Evolutionary conservation across 2,329 filamentous ascomycete genomes (phyloP).

Genomic region (Penicillium sp.): DNA sequence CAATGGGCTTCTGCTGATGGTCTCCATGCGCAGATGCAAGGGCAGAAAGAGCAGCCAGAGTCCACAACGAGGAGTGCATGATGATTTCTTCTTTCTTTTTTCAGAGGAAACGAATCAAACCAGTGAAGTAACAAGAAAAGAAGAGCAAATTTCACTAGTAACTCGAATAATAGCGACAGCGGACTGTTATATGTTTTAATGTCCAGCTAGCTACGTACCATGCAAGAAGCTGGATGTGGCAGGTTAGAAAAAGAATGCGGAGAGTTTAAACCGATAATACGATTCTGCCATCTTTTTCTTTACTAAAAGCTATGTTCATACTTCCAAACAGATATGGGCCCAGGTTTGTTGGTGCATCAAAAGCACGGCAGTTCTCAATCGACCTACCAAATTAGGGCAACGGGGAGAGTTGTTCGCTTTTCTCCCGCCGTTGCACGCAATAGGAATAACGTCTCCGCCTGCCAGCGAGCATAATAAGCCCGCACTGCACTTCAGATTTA

Average conservation of each 20-base stretch:
- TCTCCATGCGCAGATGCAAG: constrained; percentile 58
- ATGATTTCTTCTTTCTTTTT: not conserved
- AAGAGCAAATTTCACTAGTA: not conserved
- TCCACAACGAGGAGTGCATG: constrained; percentile 3
- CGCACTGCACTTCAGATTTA: too few species aligned
- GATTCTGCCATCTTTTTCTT: not conserved
- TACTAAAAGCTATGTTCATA: not conserved
- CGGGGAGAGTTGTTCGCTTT: constrained; percentile 39
- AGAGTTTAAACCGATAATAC: not conserved
- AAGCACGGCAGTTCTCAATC: constrained; percentile 13
- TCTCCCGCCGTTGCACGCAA: constrained; percentile 11
- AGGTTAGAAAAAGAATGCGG: not conserved
- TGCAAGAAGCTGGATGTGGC: not conserved
- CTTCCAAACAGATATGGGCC: not conserved
- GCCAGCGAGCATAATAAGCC: not conserved
- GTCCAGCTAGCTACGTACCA: not conserved
- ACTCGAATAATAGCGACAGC: not conserved
- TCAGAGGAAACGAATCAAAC: not conserved
- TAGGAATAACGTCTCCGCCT: not conserved
- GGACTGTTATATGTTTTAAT: not conserved
- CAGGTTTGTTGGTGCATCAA: not conserved
- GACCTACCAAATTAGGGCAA: constrained; percentile 40
- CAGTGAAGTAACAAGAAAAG: not conserved
- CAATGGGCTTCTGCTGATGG: constrained; percentile 56
- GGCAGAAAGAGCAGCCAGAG: constrained; percentile 22